These are phyloP conservation scores for Naganishia liquefaciens DNA, from an alignment of 1,284 basidiomycete species.

Conservation along the genomic window DNA sequence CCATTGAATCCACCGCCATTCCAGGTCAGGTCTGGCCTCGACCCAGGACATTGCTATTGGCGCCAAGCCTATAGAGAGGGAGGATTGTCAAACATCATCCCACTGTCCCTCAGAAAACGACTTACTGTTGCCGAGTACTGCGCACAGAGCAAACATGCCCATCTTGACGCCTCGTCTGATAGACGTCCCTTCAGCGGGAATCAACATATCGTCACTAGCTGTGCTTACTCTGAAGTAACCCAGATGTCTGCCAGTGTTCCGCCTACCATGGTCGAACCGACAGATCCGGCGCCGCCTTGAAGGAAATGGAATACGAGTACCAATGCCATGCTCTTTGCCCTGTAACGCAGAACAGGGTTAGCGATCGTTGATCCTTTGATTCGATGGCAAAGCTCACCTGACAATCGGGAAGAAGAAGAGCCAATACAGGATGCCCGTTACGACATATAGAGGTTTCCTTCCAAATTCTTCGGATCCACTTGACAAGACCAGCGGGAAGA, in stretches of 20 bases:
- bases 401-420: slow-evolving; percentile 65
- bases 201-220: no score
- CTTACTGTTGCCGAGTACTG: slow-evolving; percentile 55
- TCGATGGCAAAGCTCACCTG: slow-evolving; percentile 58
- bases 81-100: neutral
- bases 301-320: slow-evolving; percentile 70
- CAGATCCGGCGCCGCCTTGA: slow-evolving; percentile 64
- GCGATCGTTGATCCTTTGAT: neutral
- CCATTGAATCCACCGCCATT: slow-evolving; percentile 83
- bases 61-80: slow-evolving; percentile 60
- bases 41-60: slow-evolving; percentile 70
- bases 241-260: slow-evolving; percentile 75
- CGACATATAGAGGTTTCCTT: slow-evolving; percentile 67
- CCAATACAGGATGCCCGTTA: slow-evolving; percentile 61
- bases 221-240: slow-evolving; percentile 56
- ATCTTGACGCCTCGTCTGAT: slow-evolving; percentile 52
- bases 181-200: no score
- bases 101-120: neutral
- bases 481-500: slow-evolving; percentile 69
- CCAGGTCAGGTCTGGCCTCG: slow-evolving; percentile 62
- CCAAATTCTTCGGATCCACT: slow-evolving; percentile 79
- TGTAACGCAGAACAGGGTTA: slow-evolving; percentile 44
- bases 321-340: slow-evolving; percentile 67
- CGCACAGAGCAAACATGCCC: slow-evolving; percentile 50
- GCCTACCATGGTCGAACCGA: slow-evolving; percentile 73